phyloP scores from a whole-genome alignment of 2,329 filamentous ascomycete species.

The Diaporthe sp. region DNA sequence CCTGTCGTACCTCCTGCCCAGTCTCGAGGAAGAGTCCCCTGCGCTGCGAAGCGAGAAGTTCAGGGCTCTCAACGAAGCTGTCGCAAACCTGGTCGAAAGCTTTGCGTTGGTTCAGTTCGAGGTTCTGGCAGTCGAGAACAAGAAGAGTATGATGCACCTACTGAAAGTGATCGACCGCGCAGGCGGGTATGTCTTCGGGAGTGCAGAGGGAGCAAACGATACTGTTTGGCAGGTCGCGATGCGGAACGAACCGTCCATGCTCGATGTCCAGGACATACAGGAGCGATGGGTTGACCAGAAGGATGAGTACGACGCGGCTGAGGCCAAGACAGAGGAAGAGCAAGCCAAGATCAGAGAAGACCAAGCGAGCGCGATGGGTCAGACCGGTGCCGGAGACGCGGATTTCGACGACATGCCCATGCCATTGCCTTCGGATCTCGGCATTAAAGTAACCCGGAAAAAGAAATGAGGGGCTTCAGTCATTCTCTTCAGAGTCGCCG shows the following conservation, averaged over 20 bases:
- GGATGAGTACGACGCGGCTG: conserved; percentile 86
- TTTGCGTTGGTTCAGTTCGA: conserved; percentile 94
- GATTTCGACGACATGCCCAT: conserved; percentile 62
- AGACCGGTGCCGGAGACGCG: conserved; percentile 47
- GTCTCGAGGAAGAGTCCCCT: conserved; percentile 83
- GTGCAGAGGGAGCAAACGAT: conserved; percentile 92
- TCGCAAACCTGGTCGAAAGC: conserved; percentile 87
- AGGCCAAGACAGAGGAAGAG: conserved; percentile 80
- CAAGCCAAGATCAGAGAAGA: conserved; percentile 69
- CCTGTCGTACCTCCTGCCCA: conserved; percentile 83
- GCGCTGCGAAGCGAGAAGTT: conserved; percentile 81
- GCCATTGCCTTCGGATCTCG: conserved; percentile 66
- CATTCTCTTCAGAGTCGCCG: conserved; percentile 60
- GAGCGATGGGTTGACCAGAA: conserved; percentile 95
- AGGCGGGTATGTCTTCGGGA: conserved; percentile 91
- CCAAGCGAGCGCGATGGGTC: conserved; percentile 50
- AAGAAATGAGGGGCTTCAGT: conserved; percentile 58
- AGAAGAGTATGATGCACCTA: conserved; percentile 95
- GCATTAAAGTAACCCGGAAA: conserved; percentile 80
- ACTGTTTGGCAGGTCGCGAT: conserved; percentile 98
- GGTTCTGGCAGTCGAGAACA: conserved; percentile 95
- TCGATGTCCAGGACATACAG: conserved; percentile 91
- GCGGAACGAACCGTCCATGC: conserved; percentile 77
- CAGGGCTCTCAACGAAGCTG: conserved; percentile 84
- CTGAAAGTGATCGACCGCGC: conserved; percentile 91